These are phyloP conservation scores for Crataegus laevigata DNA, from an alignment of 306 rosid species.

Conservation along the genomic window DNA sequence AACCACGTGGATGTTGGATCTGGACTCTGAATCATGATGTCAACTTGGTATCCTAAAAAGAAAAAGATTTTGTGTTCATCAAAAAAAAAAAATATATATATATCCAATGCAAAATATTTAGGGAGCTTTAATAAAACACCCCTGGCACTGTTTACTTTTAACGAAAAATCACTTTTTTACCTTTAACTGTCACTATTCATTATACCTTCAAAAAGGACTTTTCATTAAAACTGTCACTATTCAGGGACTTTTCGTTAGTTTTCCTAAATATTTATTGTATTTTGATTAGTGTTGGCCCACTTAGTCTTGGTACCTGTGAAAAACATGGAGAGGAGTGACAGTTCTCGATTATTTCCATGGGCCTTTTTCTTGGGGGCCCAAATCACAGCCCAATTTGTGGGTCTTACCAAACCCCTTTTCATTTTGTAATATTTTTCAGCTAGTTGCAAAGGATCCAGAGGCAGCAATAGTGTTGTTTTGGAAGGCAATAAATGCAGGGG, in stretches of 20 bases:
- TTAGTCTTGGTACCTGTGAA: background rate
- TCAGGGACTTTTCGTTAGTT: too few relatives aligned
- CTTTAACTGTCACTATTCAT: too few relatives aligned
- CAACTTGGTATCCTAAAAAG: background rate
- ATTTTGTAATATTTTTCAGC: conserved; percentile 23
- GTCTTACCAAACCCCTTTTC: background rate
- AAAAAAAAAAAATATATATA: too few relatives aligned
- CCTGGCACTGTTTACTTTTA: too few relatives aligned
- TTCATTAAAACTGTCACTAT: too few relatives aligned
- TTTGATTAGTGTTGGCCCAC: background rate
- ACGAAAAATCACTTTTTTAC: too few relatives aligned
- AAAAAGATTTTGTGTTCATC: background rate
- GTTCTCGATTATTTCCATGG: background rate
- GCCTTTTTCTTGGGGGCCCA: background rate
- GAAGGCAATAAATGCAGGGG: conserved; percentile 79
- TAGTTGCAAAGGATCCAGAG: conserved; percentile 74
- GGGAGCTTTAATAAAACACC: too few relatives aligned
- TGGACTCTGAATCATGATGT: background rate
- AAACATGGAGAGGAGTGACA: background rate
- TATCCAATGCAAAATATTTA: too few relatives aligned
- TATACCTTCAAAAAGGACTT: too few relatives aligned
- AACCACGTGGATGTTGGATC: background rate
- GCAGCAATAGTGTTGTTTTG: conserved; percentile 65
- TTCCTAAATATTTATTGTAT: background rate
- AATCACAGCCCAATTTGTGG: background rate